Base-by-base conservation (phyloP, 192 early-diverging fungal species). In the Kickxella alabastrina region DNA sequence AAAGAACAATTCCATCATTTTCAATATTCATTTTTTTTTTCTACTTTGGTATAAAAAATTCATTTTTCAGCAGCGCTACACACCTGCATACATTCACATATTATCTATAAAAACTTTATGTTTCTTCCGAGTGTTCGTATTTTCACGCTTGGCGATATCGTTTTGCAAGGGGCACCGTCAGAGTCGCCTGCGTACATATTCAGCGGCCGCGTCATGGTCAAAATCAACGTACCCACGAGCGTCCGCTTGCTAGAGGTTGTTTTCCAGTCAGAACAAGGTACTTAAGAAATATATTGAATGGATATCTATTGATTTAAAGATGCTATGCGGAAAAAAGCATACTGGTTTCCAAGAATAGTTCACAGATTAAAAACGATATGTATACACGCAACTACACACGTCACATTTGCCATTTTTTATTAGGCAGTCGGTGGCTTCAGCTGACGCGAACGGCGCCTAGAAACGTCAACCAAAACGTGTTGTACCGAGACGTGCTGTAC, bases 201-300 rank as follows among this genome's bases (percentile, higher is more conserved):
- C 21, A 59, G 54, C 28, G 69, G 69, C 3, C 58, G 62, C 23
- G 69, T 73, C n/a, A 60, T 73, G 22, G 59, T 73, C 23, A 73
- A 54, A 12, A 49, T 73, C 10, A 54, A 49, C 8, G 59, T 62
- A 15, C 58, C 69, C 19, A 57, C 52, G 10, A 35, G 43, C 5
- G 43, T 73, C 25, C 58, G 46, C 24, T 23, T 15, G 13, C 47
- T 73, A 10, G 35, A 61, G 26, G 63, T 73, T 3, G 58, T 57
- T 21, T 65, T 73, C 45, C 69, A 73, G 27, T 62, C 62, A n/a
- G 46, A 56, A n/a, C 53, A 56, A 49, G 34, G 62, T 44, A 57
- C 29, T 44, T 48, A 54, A 18, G n/a, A n/a, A n/a, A n/a, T n/a
- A n/a, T n/a, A n/a, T n/a, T n/a, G n/a, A n/a, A n/a, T n/a, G n/a